Base-by-base conservation (phyloP, 495 filamentous ascomycete genomes). In the Penicillium mononematosum region DNA sequence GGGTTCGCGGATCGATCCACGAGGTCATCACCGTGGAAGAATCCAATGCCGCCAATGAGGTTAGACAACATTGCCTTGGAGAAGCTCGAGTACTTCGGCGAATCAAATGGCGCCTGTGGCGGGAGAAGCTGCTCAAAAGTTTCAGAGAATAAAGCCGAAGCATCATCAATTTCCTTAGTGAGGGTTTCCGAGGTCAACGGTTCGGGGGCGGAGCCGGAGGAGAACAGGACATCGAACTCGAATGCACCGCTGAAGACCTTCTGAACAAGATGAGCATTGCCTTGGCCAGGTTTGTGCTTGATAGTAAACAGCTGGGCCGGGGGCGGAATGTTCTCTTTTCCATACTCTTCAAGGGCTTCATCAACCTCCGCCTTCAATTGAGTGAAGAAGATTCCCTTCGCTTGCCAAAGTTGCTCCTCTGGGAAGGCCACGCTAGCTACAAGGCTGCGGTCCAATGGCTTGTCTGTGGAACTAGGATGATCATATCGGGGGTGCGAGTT, bases 41-140 rank as follows among this genome's bases (percentile, higher is more conserved):
- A 97, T 0, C 94, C 94, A 70, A 98, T 91, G 31, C 95, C 94
- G 49, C 94, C 94, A 32, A 96, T 78, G 34, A 98, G 79, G 70
- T 98, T 98, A 5, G 92, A 96, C 48, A 98, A 89, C 81, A 98
- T 89, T 42, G 88, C 90, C 60, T 87, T 86, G 51, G 87, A 89
- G 71, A 98, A 98, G 52, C 81, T 79, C 22, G 84, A 79, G 66
- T 96, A 94, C 58, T 89, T 83, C 5, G 80, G 77, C 2, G 81
- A 77, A 38, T 84, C 74, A 67, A 95, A 98, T 1, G 94, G 95
- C 6, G 85, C 77, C 61, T 89, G 74, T 0, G 90, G 88, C 14
- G 82, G 70, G 58, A 98, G 88, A 44, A 92, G 76, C 38, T 85
- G 79, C 19, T 81, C 71, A 70, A 94, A 97, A 17, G 86, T 85